Percentiles rank a stretch among this genome's conserved stretches.
Conservation (phyloP, 164 flowering plant species). For the Macadamia tetraphylla region DNA sequence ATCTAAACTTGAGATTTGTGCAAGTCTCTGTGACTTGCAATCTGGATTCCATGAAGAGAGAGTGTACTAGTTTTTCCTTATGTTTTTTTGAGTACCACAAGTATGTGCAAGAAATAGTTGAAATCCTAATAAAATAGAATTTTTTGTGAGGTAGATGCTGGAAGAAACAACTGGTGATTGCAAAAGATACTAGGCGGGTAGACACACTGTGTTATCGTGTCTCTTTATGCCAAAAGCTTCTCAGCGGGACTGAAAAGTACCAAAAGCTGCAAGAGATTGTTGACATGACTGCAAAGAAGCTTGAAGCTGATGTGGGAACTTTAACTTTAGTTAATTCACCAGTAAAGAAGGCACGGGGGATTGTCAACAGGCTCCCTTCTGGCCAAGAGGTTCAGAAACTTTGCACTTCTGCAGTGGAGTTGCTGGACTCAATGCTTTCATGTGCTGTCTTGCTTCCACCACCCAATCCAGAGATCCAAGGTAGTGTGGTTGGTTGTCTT, state of each 20-base stretch:
- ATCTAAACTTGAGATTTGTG: too few relatives aligned
- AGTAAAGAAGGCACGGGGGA: constrained; percentile 80
- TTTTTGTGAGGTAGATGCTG: constrained; percentile 52
- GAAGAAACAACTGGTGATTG: constrained; percentile 71
- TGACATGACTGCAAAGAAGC: constrained; percentile 62
- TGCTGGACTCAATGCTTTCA: constrained; percentile 45
- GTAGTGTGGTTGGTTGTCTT: constrained; percentile 29
- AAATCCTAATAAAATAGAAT: too few relatives aligned
- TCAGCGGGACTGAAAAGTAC: constrained; percentile 51
- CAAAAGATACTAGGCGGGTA: constrained; percentile 88
- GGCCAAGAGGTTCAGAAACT: constrained; percentile 83
- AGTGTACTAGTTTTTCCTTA: not conserved
- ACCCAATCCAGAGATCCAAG: constrained; percentile 20
- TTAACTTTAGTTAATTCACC: constrained; percentile 70
- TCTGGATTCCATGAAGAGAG: too few relatives aligned
- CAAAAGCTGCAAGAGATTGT: constrained; percentile 50
- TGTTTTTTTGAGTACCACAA: too few relatives aligned
- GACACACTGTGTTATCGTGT: constrained; percentile 80
- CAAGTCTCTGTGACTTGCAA: too few relatives aligned
- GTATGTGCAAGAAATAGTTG: not conserved
- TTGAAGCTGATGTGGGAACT: constrained; percentile 84
- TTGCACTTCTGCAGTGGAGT: constrained; percentile 66
- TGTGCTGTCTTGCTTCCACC: constrained; percentile 13
- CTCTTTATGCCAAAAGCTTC: constrained; percentile 67
- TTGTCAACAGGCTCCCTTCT: constrained; percentile 87